Conservation (phyloP, 148 eudicot species). For the Suaeda aralocaspica region DNA sequence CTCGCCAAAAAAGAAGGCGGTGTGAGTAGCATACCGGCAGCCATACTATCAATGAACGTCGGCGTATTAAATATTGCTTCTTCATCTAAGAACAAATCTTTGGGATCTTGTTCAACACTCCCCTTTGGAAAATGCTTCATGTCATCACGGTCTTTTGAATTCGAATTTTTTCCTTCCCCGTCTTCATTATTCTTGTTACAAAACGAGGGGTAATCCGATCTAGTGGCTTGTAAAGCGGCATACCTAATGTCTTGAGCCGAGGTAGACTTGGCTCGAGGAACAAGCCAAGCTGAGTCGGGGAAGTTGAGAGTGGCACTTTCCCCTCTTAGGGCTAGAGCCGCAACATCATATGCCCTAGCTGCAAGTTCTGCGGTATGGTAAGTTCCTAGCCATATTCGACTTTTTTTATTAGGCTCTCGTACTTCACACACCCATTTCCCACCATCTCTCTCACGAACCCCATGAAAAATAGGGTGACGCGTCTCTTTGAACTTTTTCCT, state of each 20-base stretch:
- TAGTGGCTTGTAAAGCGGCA: slow-evolving; percentile 50
- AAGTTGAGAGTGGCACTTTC: slow-evolving; percentile 42
- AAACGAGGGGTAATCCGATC: neutral
- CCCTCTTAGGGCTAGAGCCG: slow-evolving; percentile 51
- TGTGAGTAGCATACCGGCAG: slow-evolving; percentile 77
- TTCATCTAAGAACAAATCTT: slow-evolving; percentile 41
- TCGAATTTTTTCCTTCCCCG: neutral
- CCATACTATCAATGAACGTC: slow-evolving; percentile 55
- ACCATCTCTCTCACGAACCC: slow-evolving; percentile 42
- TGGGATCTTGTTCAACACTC: neutral
- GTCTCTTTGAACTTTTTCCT: slow-evolving; percentile 54
- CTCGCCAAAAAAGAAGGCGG: slow-evolving; percentile 48
- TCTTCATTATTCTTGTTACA: neutral
- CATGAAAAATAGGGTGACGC: slow-evolving; percentile 50
- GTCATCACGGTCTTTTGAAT: neutral
- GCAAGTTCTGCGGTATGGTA: slow-evolving; percentile 52
- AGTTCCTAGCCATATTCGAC: slow-evolving; percentile 65
- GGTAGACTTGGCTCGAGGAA: slow-evolving; percentile 40
- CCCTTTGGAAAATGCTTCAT: neutral
- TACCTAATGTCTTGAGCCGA: slow-evolving; percentile 44
- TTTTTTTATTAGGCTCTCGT: slow-evolving; percentile 53
- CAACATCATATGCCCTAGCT: slow-evolving; percentile 67
- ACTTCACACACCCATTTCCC: slow-evolving; percentile 71
- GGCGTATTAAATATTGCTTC: slow-evolving; percentile 73
- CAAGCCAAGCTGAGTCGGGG: slow-evolving; percentile 35